A percentile compares a stretch with the other conserved stretches of the same genome.
These are phyloP conservation scores for Juncus inflexus DNA, from an alignment of 176 grass and related monocot species.

Conservation along the genomic window DNA sequence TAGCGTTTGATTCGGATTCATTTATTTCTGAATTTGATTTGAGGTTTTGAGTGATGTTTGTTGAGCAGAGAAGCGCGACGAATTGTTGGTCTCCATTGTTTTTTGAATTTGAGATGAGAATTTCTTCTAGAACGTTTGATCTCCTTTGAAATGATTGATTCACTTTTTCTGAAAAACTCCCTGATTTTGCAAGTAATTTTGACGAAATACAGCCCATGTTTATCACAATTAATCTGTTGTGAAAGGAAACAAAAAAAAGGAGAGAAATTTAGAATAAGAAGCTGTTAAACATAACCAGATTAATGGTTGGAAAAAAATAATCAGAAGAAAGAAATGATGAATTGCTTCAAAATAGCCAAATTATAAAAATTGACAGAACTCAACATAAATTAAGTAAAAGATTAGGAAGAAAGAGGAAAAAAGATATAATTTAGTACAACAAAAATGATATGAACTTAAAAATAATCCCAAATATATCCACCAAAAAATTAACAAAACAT, in stretches of 20 bases:
- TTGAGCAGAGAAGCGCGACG: slow-evolving; percentile 43
- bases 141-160: slow-evolving; percentile 48
- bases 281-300: not conserved
- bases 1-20: not conserved
- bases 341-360: slow-evolving; percentile 2
- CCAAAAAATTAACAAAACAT: not conserved
- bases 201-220: slow-evolving; percentile 82
- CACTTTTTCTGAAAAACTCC: slow-evolving; percentile 52
- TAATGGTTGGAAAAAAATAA: not conserved
- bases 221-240: slow-evolving; percentile 2
- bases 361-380: not conserved
- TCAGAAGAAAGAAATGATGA: not conserved
- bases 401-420: not conserved
- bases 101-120: slow-evolving; percentile 62
- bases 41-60: slow-evolving; percentile 23
- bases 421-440: not conserved
- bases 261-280: not conserved
- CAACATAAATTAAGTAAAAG: not conserved
- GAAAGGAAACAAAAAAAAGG: not conserved
- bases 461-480: not conserved
- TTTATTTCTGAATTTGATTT: slow-evolving; percentile 11
- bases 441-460: not conserved
- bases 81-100: slow-evolving; percentile 50
- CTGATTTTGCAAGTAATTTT: slow-evolving; percentile 54
- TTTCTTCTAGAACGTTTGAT: slow-evolving; percentile 54